phyloP scores from a whole-genome alignment of 306 rosid genomes.

The Crataegus laevigata region DNA sequence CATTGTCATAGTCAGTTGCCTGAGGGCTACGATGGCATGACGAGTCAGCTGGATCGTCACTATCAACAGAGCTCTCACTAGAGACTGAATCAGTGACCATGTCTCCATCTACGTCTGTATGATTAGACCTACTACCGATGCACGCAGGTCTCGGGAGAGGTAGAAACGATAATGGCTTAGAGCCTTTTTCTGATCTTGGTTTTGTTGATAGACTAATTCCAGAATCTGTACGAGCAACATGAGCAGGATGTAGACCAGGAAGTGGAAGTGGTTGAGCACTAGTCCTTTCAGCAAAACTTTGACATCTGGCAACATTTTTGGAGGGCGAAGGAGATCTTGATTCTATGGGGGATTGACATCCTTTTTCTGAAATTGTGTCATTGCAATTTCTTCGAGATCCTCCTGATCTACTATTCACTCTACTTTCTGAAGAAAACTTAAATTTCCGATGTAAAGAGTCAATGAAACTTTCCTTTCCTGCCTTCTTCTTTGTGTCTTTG shows the following conservation, averaged over 20 bases:
- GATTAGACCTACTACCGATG: slow-evolving; percentile 47
- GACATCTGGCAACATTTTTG: slow-evolving; percentile 79
- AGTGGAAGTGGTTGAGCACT: slow-evolving; percentile 92
- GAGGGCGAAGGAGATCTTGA: slow-evolving; percentile 93
- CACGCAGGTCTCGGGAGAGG: slow-evolving; percentile 79
- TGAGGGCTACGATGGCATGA: slow-evolving; percentile 65
- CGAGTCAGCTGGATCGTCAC: slow-evolving; percentile 71
- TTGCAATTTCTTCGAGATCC: slow-evolving; percentile 52
- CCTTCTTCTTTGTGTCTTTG: slow-evolving; percentile 82
- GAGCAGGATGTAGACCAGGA: slow-evolving; percentile 65
- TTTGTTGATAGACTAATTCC: slow-evolving; percentile 63
- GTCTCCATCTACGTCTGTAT: slow-evolving; percentile 77
- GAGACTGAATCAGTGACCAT: slow-evolving; percentile 52
- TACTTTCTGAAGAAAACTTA: slow-evolving; percentile 67
- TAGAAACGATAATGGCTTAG: slow-evolving; percentile 52
- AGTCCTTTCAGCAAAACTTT: slow-evolving; percentile 86
- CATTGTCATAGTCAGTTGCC: slow-evolving; percentile 62
- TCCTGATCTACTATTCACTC: slow-evolving; percentile 51
- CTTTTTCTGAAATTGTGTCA: slow-evolving; percentile 85
- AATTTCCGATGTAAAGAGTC: slow-evolving; percentile 68
- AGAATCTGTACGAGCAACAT: slow-evolving; percentile 72
- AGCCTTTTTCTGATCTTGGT: slow-evolving; percentile 51
- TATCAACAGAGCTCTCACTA: slow-evolving; percentile 68
- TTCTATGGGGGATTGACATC: slow-evolving; percentile 58
- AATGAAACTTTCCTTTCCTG: slow-evolving; percentile 70